Base-by-base conservation (phyloP, 768 basidiomycete genomes). In the Suillus alpinus region DNA sequence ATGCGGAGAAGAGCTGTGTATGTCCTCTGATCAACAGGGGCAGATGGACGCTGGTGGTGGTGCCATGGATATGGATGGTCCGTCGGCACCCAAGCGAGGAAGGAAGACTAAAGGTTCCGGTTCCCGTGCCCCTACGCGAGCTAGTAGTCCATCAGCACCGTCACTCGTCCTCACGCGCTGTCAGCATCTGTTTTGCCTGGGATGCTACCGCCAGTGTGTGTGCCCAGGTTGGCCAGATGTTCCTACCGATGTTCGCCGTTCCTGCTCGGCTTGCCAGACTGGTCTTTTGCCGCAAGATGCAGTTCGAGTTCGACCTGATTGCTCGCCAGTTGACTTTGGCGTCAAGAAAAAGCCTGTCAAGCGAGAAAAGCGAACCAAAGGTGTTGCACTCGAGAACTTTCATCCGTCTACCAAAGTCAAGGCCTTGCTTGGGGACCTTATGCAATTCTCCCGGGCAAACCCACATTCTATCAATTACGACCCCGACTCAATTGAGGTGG, bases 401-500 rank as follows among this genome's bases (percentile, higher is more conserved):
- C 84, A 83, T 58, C 83, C 89, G 4, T 95, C 94, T 16, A 95
- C 95, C 29, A 98, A 98, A 77, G 86, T 97, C 77, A 86, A 87
- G 61, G 86, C 89, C 5, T 81, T 99, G 6, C 76, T 98, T 43
- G 77, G 76, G 18, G 95, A 98, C 69, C 83, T 99, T 52, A 72
- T 92, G 29, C 82, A 85, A 41, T 92, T 89, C 66, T 98, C 95
- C 26, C 83, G 82, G 66, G 79, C 80, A 65, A 99, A 99, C 69
- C 94, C 93, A 16, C 80, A 92, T 70, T 96, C 95, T 18, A 73
- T 76, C 16, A 96, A 98, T 72, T 98, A 94, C 68, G 91, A 95
- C 72, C 87, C 91, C 18, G 75, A 77, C 23, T 80, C 84, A 40
- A 74, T 88, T 49, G 92, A 90, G 70, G 80, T 93, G 23, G 86